Conservation (phyloP, 305 asterid genomes). For the Andrographis paniculata region DNA sequence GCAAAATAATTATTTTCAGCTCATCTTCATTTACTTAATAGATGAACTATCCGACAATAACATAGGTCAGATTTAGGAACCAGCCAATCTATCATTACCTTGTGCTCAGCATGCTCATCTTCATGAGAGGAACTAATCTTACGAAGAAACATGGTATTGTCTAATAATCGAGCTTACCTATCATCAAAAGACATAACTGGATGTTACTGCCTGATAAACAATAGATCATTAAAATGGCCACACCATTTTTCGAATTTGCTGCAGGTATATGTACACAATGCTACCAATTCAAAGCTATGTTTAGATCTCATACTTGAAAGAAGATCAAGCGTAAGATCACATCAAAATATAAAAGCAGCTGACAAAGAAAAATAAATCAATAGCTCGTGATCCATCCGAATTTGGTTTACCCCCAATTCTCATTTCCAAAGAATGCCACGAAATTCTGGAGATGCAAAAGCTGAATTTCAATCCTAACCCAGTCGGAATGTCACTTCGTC, state of each 20-base stretch:
- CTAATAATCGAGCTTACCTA: slow-evolving; percentile 10
- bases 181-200: not conserved
- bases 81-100: slow-evolving; percentile 29
- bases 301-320: too few species aligned
- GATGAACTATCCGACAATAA: not conserved
- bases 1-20: slow-evolving; percentile 12
- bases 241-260: too few species aligned
- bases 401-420: too few species aligned
- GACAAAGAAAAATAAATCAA: too few species aligned
- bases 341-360: too few species aligned
- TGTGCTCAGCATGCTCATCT: slow-evolving; percentile 30
- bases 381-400: too few species aligned
- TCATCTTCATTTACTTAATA: not conserved
- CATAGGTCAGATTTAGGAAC: not conserved
- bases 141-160: slow-evolving; percentile 40
- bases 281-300: too few species aligned
- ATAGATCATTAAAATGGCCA: not conserved
- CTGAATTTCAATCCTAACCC: not conserved
- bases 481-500: not conserved
- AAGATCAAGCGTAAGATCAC: too few species aligned
- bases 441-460: too few species aligned
- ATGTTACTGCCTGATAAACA: too few species aligned
- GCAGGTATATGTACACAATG: too few species aligned
- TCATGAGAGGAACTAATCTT: slow-evolving; percentile 30
- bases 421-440: too few species aligned